Evolutionary conservation across 768 basidiomycete genomes (phyloP).

Genomic region (Hortiboletus flavorubellus): DNA sequence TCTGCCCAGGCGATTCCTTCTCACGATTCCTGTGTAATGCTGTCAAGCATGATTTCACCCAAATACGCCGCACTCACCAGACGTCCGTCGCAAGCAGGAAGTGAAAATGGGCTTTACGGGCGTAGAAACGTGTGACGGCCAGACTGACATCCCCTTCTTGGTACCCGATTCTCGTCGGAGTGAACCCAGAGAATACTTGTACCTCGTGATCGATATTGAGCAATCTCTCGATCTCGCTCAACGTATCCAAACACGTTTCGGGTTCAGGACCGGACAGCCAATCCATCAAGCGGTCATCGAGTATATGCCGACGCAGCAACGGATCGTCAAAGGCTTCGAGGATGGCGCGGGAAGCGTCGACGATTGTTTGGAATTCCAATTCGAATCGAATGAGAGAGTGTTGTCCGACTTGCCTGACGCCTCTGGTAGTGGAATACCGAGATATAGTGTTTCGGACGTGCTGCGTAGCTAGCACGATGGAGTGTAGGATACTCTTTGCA

Average conservation of each 20-base stretch:
- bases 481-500: neutral
- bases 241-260: neutral
- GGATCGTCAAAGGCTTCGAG: neutral
- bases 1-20: neutral
- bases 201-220: neutral
- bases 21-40: neutral
- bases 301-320: neutral
- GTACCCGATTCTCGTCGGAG: neutral
- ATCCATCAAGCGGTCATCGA: neutral
- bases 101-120: constrained; percentile 4
- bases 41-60: neutral
- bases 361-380: constrained; percentile 2
- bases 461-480: neutral
- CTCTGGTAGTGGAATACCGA: neutral
- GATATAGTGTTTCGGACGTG: neutral
- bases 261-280: constrained; percentile 6
- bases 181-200: neutral
- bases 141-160: neutral
- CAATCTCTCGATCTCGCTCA: neutral
- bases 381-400: constrained; percentile 7
- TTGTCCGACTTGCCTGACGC: neutral
- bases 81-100: constrained; percentile 9
- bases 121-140: neutral
- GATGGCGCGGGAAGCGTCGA: constrained; percentile 3
- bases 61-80: neutral